Percentiles rank a stretch among this genome's conserved stretches.
Evolutionary conservation across 768 basidiomycete species (phyloP).

Genomic region (Boletus patriciae): DNA sequence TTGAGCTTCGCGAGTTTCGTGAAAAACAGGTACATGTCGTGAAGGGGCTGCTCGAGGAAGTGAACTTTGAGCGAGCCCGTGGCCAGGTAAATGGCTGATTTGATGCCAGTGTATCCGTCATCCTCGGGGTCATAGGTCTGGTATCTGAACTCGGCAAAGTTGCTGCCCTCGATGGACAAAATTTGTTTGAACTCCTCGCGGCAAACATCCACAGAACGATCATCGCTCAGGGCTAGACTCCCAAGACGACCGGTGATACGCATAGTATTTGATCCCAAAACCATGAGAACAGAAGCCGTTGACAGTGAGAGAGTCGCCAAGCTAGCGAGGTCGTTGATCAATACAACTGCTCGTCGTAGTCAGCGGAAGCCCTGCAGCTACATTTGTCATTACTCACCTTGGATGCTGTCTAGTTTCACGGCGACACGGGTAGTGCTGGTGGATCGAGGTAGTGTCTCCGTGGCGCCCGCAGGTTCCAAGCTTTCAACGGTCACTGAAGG

Average conservation of each 20-base stretch:
- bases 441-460: conserved; percentile 6
- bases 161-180: conserved; percentile 89
- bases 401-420: conserved; percentile 80
- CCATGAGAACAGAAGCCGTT: conserved; percentile 81
- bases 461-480: conserved; percentile 8
- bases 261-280: conserved; percentile 71
- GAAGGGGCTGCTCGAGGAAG: conserved; percentile 90
- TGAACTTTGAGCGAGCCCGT: conserved; percentile 90
- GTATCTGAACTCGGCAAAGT: conserved; percentile 92
- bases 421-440: conserved; percentile 73
- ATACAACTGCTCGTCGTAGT: conserved; percentile 52
- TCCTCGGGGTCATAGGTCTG: conserved; percentile 82
- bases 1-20: conserved; percentile 88
- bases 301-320: conserved; percentile 88
- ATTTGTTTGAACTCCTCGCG: conserved; percentile 77
- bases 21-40: conserved; percentile 79
- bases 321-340: conserved; percentile 67
- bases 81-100: conserved; percentile 76
- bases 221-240: conserved; percentile 77
- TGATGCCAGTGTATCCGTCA: conserved; percentile 71
- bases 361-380: conserved; percentile 1
- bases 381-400: conserved; percentile 49
- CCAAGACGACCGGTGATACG: conserved; percentile 80
- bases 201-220: conserved; percentile 51
- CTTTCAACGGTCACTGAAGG: conserved; percentile 8